Evolutionary conservation across 345 rosid species (phyloP), one percentile per base, ranked within the genome.

Genomic region (Turnera subulata): DNA sequence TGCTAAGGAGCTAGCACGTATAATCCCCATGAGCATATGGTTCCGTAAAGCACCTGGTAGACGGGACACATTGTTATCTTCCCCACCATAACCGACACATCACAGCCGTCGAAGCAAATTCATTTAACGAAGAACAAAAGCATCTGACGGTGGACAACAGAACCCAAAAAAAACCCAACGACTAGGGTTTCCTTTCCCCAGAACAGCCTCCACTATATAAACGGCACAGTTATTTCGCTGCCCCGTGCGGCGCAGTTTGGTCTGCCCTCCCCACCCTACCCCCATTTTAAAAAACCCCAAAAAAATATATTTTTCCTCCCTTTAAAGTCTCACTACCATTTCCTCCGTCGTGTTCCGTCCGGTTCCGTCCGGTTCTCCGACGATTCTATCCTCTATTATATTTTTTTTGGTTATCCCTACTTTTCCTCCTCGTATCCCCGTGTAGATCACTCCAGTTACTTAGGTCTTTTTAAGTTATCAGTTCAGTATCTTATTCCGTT

Each of bases 181-280:
- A 15, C 51, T 73, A 78, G 86, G 81, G 80, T 73, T 75, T 63
- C 4, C 13, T 26, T 9, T 53, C 29, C 55, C 5, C 24, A 26
- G 46, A 23, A 46, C 5, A 29, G 35, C 35, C 32, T 49, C 9
- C 9, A 40, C 59, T 74, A 74, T 76, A 76, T 69, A 82, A 69
- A 0, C 63, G 1, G 1, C 22, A 52, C 73, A 10, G 78, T 42
- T 24, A 47, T 52, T 4, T 0, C 32, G 17, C 8, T 1, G 21
- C 32, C 70, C 14, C 71, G 73, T 52, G 87, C 87, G 78, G 82
- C 63, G 82, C 87, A 76, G 82, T 69, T 65, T 15, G 37, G 39
- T 65, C 87, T 76, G 86, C 76, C 84, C 82, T 69, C 78, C 80
- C 71, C 49, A 49, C 50, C n/a, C n/a, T n/a, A n/a, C n/a, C n/a